Base-by-base conservation (phyloP, 1,139 yeast genomes). In the Magnusiomyces ingens region DNA sequence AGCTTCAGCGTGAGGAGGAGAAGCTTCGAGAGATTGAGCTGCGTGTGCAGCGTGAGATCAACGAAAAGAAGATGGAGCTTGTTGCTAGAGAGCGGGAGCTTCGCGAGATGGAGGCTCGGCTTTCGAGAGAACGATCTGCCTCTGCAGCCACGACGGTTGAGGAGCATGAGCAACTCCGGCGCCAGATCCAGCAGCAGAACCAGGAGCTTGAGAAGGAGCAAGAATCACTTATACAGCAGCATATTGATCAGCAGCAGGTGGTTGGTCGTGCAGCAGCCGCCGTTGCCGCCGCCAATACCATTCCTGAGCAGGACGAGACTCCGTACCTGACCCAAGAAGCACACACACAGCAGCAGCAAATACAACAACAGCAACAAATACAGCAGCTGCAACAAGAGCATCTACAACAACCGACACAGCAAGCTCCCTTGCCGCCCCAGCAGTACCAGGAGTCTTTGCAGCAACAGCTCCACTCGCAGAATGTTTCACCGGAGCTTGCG, bases 11-110 rank as follows among this genome's bases (percentile, higher is more conserved):
- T 13, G 73, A 69, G 47, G 64, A 66, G 50, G 69, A 64, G 49
- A 59, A 62, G 55, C 62, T 70, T 17, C 63, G 64, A 13, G 73
- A 67, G 53, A 64, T 66, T 48, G 73, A 70, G 51, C 19, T 84
- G 67, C 78, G 96, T 61, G 96, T 93, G 22, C 96, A 89, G 69
- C 86, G 85, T 65, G 98, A 91, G 68, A 78, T 93, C 69, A 76
- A 86, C 64, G 81, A 81, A 66, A 90, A 90, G 76, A 79, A 95
- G 61, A 82, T 84, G 64, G 96, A 89, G 69, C 78, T 93, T 59
- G 76, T 85, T 63, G 90, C 89, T 55, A 81, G 97, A 66, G 99
- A 93, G 70, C 81, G 84, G 62, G 98, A 93, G 67, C 78, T 93
- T 65, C 81, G 80, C 62, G 91, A 85, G 58, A 84, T 88, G 62